Percentiles rank a stretch among this genome's conserved stretches.
phyloP scores from a whole-genome alignment of 2,329 filamentous ascomycete species.

The Fusarium annulatum region DNA sequence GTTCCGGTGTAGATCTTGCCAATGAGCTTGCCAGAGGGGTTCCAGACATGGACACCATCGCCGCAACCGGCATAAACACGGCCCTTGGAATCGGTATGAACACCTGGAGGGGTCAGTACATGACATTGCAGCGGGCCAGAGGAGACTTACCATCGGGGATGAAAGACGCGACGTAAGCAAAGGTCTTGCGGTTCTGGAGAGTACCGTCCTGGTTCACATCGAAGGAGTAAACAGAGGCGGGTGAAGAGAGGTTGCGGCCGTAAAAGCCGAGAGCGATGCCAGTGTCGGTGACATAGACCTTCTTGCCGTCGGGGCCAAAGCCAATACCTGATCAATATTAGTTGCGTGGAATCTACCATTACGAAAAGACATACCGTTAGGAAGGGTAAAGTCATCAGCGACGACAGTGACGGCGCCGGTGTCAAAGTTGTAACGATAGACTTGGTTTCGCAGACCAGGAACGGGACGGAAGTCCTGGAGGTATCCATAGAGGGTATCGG shows the following conservation, averaged over 20 bases:
- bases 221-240: conserved; percentile 61
- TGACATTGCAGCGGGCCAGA: fast-evolving
- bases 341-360: fast-evolving
- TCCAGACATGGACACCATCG: conserved; percentile 63
- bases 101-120: conserved; percentile 51
- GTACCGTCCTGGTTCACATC: conserved; percentile 59
- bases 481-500: conserved; percentile 69
- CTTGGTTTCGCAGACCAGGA: conserved; percentile 66
- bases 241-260: conserved; percentile 55
- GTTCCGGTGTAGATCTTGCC: conserved; percentile 66
- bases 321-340: conserved; percentile 54
- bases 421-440: conserved; percentile 65
- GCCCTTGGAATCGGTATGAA: conserved; percentile 65
- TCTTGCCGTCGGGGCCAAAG: conserved; percentile 64
- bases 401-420: conserved; percentile 65
- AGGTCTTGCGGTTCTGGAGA: conserved; percentile 60
- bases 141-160: conserved; percentile 65
- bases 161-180: conserved; percentile 65
- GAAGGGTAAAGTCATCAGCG: conserved; percentile 66
- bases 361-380: conserved; percentile 57
- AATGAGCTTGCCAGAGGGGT: conserved; percentile 57
- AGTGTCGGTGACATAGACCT: conserved; percentile 67
- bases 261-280: conserved; percentile 56
- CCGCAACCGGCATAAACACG: conserved; percentile 65
- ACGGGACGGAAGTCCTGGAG: conserved; percentile 67